These are phyloP conservation scores for Erysimum pusillum DNA, from an alignment of 441 rosid genomes.

Conservation along the genomic window DNA sequence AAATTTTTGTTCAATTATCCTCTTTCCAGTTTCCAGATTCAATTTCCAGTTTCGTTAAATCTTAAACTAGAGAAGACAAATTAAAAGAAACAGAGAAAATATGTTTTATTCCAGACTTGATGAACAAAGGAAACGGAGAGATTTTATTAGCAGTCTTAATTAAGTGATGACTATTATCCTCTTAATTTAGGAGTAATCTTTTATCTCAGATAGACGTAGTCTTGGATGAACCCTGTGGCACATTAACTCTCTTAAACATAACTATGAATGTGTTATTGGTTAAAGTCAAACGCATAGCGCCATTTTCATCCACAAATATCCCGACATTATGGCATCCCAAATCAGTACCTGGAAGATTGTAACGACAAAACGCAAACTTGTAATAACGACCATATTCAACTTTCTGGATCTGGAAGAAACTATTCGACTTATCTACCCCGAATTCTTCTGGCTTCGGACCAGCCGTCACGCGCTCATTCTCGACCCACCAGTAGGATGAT, in stretches of 20 bases:
- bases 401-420: conserved; percentile 59
- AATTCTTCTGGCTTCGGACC: conserved; percentile 51
- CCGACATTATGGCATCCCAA: conserved; percentile 52
- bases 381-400: conserved; percentile 29
- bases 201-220: neutral
- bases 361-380: conserved; percentile 59
- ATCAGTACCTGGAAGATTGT: conserved; percentile 35
- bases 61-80: neutral
- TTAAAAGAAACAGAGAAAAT: neutral
- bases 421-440: conserved; percentile 35
- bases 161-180: neutral
- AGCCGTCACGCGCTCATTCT: conserved; percentile 35
- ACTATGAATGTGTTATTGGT: conserved; percentile 54
- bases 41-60: neutral
- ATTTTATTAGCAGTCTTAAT: neutral
- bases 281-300: conserved; percentile 55
- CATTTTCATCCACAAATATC: conserved; percentile 49
- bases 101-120: neutral
- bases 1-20: neutral
- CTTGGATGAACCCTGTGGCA: conserved; percentile 10
- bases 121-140: neutral
- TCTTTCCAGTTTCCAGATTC: too few species aligned
- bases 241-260: conserved; percentile 60
- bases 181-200: neutral
- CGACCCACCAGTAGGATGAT: too few species aligned